phyloP scores from a whole-genome alignment of 2,329 filamentous ascomycete species.

The Chaetoscypha palmicola region DNA sequence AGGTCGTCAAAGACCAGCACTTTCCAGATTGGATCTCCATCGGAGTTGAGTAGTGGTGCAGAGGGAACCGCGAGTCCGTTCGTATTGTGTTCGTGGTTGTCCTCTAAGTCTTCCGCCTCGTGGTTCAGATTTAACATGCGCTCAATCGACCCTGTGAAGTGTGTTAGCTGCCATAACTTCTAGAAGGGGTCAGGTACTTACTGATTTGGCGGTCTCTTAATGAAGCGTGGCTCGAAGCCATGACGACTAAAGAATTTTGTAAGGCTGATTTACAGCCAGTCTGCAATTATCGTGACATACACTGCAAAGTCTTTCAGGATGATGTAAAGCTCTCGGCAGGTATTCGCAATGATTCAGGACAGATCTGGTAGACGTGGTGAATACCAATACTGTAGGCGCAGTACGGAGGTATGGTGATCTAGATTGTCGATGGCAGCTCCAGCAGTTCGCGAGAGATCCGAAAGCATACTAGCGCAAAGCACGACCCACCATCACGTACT shows the following conservation, averaged over 20 bases:
- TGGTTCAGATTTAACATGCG: constrained; percentile 95
- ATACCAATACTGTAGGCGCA: too few species aligned
- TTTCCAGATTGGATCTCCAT: constrained; percentile 95
- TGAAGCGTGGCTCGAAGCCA: constrained; percentile 50
- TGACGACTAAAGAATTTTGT: constrained; percentile 30
- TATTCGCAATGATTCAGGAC: too few species aligned
- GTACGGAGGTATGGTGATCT: too few species aligned
- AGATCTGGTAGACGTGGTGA: constrained; percentile 6
- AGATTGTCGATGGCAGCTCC: too few species aligned
- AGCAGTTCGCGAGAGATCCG: neutral
- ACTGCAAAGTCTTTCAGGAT: constrained; percentile 11
- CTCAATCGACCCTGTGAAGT: constrained; percentile 72
- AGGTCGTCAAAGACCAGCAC: constrained; percentile 90
- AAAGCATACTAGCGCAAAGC: constrained; percentile 1
- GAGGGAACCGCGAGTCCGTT: constrained; percentile 61
- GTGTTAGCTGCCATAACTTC: constrained; percentile 11
- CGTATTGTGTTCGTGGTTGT: constrained; percentile 51
- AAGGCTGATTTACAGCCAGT: constrained; percentile 31
- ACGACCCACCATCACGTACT: constrained; percentile 1
- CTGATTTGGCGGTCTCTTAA: constrained; percentile 68
- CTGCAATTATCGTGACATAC: constrained; percentile 22
- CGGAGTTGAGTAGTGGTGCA: constrained; percentile 74
- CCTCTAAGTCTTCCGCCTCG: constrained; percentile 44
- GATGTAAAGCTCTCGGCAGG: too few species aligned
- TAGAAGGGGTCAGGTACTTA: constrained; percentile 35